A percentile compares a stretch with the other conserved stretches of the same genome.
Conservation (phyloP, 257 asterid species). For the Dorcoceras hygrometricum region DNA sequence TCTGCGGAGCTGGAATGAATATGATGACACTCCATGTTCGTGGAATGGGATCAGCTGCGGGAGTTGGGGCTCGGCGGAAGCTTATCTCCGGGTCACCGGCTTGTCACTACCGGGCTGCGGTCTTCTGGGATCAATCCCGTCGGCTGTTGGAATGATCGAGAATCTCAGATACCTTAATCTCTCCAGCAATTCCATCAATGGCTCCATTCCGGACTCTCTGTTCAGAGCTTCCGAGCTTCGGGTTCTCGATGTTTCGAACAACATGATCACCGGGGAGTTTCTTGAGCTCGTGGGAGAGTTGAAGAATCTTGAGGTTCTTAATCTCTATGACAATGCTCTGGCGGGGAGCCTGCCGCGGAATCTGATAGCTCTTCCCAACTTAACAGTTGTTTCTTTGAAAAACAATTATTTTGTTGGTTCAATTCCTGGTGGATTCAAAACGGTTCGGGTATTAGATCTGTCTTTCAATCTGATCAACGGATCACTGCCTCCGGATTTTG, state of each 20-base stretch:
- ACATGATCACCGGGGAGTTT: constrained; percentile 67
- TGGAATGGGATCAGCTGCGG: constrained; percentile 90
- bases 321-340: constrained; percentile 76
- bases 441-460: constrained; percentile 62
- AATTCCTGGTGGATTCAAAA: constrained; percentile 55
- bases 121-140: constrained; percentile 64
- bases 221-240: constrained; percentile 57
- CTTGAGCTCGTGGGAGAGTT: constrained; percentile 53
- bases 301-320: constrained; percentile 44
- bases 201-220: constrained; percentile 68
- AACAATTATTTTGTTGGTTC: constrained; percentile 67
- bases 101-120: constrained; percentile 55
- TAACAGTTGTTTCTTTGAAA: constrained; percentile 52
- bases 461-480: constrained; percentile 83
- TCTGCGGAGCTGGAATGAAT: constrained; percentile 51
- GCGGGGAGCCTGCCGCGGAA: constrained; percentile 63
- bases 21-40: constrained; percentile 65
- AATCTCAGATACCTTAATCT: constrained; percentile 53
- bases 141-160: constrained; percentile 64
- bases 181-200: constrained; percentile 76
- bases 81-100: constrained; percentile 57
- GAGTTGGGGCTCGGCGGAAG: constrained; percentile 44
- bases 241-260: constrained; percentile 64
- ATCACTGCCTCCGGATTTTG: constrained; percentile 58
- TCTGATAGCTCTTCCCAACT: constrained; percentile 38